phyloP scores from a whole-genome alignment of 1,284 basidiomycete species.

The Thecaphora frezii region DNA sequence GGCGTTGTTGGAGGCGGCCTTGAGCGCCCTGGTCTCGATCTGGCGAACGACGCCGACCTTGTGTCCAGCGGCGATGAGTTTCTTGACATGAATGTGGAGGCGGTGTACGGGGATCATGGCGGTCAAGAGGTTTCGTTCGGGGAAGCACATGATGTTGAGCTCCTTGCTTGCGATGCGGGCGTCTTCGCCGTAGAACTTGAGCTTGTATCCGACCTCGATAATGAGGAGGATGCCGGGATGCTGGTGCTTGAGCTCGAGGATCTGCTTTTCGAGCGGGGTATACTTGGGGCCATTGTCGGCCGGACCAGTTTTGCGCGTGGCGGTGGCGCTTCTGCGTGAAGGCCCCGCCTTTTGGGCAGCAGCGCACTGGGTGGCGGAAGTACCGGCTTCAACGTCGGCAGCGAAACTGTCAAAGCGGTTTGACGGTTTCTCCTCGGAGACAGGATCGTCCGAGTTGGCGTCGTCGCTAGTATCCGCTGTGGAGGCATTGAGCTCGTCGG shows the following conservation, averaged over 20 bases:
- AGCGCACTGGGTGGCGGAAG: background rate
- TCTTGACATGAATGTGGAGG: constrained; percentile 76
- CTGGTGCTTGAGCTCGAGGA: constrained; percentile 45
- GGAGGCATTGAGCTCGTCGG: no score
- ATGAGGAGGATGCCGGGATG: constrained; percentile 77
- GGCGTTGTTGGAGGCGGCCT: constrained; percentile 68
- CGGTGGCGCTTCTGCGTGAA: no score
- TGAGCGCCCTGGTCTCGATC: constrained; percentile 86
- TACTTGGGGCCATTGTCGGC: constrained; percentile 60
- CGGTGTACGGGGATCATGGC: constrained; percentile 82
- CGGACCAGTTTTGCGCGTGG: no score
- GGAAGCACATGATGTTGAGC: constrained; percentile 75
- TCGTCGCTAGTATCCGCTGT: no score
- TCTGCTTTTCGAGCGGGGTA: constrained; percentile 54
- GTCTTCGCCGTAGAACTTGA: constrained; percentile 81
- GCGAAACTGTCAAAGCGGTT: background rate
- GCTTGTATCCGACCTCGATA: constrained; percentile 68
- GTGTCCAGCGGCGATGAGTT: constrained; percentile 75
- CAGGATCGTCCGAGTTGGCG: no score
- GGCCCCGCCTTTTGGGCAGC: no score
- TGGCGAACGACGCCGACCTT: constrained; percentile 92
- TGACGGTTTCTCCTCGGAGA: no score
- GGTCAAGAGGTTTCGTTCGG: constrained; percentile 75
- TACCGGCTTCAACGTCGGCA: no score
- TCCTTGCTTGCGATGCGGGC: constrained; percentile 81